Conservation (phyloP, 108 stramenopile species). For the Cyclotella sp. region DNA sequence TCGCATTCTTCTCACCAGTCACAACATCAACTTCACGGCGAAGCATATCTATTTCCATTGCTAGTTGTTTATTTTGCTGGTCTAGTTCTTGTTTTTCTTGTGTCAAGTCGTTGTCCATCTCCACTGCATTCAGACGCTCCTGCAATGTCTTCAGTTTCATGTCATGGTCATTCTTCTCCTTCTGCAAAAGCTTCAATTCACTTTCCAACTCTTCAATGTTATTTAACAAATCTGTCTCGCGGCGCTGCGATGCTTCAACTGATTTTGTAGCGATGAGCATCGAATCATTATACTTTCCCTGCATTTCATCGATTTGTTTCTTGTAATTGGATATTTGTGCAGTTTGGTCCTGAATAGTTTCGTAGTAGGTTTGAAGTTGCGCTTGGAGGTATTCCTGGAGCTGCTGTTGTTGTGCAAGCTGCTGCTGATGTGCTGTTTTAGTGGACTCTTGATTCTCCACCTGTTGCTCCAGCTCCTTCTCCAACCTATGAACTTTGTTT, state of each 20-base stretch:
- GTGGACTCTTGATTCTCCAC: background rate
- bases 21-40: constrained; percentile 10
- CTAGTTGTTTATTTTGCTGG: constrained; percentile 2
- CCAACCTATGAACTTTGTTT: constrained; percentile 17
- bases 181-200: constrained; percentile 20
- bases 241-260: constrained; percentile 41
- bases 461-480: constrained; percentile 6
- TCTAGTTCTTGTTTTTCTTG: background rate
- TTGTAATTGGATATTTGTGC: constrained; percentile 16
- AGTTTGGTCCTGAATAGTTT: constrained; percentile 38
- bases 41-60: constrained; percentile 14
- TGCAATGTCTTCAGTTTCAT: background rate
- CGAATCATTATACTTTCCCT: constrained; percentile 20
- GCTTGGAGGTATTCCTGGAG: constrained; percentile 30
- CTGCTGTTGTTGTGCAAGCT: constrained; percentile 28
- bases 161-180: background rate
- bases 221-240: constrained; percentile 29
- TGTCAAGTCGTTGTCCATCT: background rate
- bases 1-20: constrained; percentile 9
- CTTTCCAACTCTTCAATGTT: constrained; percentile 42
- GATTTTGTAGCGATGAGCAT: constrained; percentile 49
- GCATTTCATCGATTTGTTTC: constrained; percentile 13
- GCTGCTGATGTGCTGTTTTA: background rate
- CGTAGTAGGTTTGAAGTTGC: constrained; percentile 34
- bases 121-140: background rate